Evolutionary conservation across 352 stramenopile species (phyloP).

Genomic region (Phytophthora hibernalis): DNA sequence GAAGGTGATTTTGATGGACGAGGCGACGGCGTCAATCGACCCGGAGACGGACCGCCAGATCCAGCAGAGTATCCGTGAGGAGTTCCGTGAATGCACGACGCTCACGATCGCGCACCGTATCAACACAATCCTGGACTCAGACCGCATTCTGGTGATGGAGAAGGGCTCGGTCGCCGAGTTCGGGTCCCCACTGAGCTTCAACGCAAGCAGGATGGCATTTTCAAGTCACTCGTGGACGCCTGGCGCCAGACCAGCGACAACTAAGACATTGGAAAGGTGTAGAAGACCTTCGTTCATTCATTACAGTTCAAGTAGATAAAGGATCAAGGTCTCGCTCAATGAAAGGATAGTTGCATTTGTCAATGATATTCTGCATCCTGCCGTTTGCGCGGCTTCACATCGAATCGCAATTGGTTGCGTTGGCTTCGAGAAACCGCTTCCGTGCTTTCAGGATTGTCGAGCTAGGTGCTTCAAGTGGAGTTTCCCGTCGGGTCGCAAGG

Average conservation of each 20-base stretch:
- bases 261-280: constrained; percentile 3
- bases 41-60: constrained; percentile 89
- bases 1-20: constrained; percentile 96
- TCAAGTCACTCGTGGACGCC: constrained; percentile 74
- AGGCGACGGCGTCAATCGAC: constrained; percentile 94
- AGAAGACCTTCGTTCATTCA: constrained; percentile 9
- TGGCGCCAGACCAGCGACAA: constrained; percentile 60
- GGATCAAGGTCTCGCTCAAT: background rate
- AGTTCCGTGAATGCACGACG: constrained; percentile 94
- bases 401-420: constrained; percentile 12
- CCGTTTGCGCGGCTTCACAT: background rate
- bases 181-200: constrained; percentile 87
- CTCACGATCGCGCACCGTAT: constrained; percentile 98
- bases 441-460: constrained; percentile 5
- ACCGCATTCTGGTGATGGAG: constrained; percentile 97
- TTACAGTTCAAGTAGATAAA: background rate
- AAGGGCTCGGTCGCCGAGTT: constrained; percentile 93
- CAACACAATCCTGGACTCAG: constrained; percentile 97
- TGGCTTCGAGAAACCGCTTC: too few species aligned
- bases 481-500: constrained; percentile 4
- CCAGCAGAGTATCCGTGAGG: constrained; percentile 89
- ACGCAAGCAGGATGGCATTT: constrained; percentile 59
- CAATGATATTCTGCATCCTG: too few species aligned
- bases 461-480: background rate
- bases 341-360: background rate